A percentile compares a stretch with the other conserved stretches of the same genome.
phyloP scores from a whole-genome alignment of 2,329 filamentous ascomycete species.

The Cladosporium colombiae region DNA sequence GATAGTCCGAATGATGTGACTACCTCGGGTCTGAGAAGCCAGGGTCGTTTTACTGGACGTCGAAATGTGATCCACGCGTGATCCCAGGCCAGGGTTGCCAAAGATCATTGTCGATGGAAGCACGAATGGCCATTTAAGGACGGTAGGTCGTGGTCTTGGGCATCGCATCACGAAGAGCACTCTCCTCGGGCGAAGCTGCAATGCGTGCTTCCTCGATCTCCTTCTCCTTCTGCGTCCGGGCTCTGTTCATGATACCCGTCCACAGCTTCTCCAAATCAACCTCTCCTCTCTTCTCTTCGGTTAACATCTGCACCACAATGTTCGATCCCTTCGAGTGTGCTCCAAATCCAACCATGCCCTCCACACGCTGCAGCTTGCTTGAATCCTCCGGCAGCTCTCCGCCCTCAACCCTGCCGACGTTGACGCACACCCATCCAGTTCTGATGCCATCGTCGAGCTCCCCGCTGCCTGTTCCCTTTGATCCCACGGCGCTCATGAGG shows the following conservation, averaged over 20 bases:
- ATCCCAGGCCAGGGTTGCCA: not conserved
- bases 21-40: not conserved
- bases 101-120: not conserved
- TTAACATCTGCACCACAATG: constrained; percentile 71
- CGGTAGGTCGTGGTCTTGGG: constrained; percentile 5
- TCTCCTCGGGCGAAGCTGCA: constrained; percentile 12
- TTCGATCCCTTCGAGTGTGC: constrained; percentile 56
- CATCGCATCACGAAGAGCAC: not conserved
- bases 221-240: constrained; percentile 29
- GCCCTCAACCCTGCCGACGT: constrained; percentile 73
- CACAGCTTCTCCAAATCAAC: constrained; percentile 68
- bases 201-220: constrained; percentile 15
- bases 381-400: constrained; percentile 58
- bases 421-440: constrained; percentile 96
- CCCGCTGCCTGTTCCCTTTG: constrained; percentile 57
- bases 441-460: constrained; percentile 79
- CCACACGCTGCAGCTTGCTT: constrained; percentile 40
- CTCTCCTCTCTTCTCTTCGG: constrained; percentile 67
- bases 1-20: not conserved
- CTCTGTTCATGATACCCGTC: constrained; percentile 38
- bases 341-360: constrained; percentile 77
- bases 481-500: constrained; percentile 71
- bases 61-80: not conserved
- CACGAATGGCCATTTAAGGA: not conserved
- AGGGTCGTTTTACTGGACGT: not conserved